Evolutionary conservation across 169 alveolate species (phyloP).

Genomic region (Cryptosporidium bovis): DNA sequence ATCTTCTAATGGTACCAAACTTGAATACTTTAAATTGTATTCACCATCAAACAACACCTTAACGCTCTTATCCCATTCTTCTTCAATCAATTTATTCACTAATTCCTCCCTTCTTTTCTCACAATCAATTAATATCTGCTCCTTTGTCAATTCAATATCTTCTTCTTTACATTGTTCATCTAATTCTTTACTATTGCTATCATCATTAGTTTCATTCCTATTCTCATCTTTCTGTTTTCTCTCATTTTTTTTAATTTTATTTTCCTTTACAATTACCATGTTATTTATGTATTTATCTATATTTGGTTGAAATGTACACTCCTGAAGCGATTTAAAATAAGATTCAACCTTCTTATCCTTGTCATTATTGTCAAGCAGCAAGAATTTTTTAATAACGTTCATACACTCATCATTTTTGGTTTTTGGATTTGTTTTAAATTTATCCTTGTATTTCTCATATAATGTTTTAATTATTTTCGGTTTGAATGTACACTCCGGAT

Average conservation of each 20-base stretch:
- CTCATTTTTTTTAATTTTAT: constrained; percentile 9
- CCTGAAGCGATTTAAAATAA: constrained; percentile 61
- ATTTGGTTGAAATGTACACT: constrained; percentile 72
- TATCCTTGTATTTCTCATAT: constrained; percentile 29
- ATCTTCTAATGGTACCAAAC: constrained; percentile 14
- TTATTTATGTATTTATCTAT: constrained; percentile 43
- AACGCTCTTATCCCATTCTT: constrained; percentile 33
- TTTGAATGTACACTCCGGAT: constrained; percentile 67
- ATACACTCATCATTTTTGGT: constrained; percentile 58
- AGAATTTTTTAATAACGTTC: constrained; percentile 31
- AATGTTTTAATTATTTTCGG: constrained; percentile 41
- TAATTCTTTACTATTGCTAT: not conserved
- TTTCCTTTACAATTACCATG: constrained; percentile 11
- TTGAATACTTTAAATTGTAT: constrained; percentile 1
- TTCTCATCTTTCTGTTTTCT: not conserved
- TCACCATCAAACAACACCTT: constrained; percentile 10
- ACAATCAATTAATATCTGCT: not conserved
- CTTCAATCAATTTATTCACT: constrained; percentile 5
- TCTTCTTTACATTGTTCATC: not conserved
- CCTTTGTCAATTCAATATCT: not conserved
- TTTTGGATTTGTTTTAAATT: constrained; percentile 17
- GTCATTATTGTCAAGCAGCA: constrained; percentile 47
- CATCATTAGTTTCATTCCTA: not conserved
- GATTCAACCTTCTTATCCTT: constrained; percentile 60
- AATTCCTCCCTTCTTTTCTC: constrained; percentile 29